A percentile compares a stretch with the other conserved stretches of the same genome.
Conservation (phyloP, 2,329 filamentous ascomycete species). For the Talaromyces marneffei region DNA sequence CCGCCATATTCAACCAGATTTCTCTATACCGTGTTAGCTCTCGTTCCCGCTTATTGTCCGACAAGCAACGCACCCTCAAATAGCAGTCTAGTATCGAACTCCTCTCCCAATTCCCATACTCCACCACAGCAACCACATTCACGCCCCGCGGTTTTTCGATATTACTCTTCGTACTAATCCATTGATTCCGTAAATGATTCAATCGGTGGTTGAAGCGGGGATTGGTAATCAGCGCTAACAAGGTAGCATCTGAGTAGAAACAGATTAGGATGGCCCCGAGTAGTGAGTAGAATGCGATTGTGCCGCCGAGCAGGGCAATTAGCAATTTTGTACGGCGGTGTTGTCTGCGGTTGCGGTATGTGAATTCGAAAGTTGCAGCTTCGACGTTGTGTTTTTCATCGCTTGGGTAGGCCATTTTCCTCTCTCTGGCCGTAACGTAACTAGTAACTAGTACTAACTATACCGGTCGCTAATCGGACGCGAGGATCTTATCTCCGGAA, state of each 20-base stretch:
- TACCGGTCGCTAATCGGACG: neutral
- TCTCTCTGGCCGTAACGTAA: too few relatives aligned
- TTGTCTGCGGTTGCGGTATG: neutral
- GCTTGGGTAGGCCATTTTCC: neutral
- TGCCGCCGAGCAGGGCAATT: slow-evolving; percentile 1
- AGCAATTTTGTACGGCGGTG: neutral
- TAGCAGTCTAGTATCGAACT: slow-evolving; percentile 40
- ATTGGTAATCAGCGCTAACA: slow-evolving; percentile 6
- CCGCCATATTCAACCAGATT: slow-evolving; percentile 38
- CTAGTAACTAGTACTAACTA: too few relatives aligned
- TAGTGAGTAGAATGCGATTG: neutral
- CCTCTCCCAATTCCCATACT: slow-evolving; percentile 29
- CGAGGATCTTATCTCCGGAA: slow-evolving; percentile 1
- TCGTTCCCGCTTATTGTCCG: too few relatives aligned
- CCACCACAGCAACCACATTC: slow-evolving; percentile 37
- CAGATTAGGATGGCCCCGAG: slow-evolving; percentile 1
- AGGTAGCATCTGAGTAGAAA: neutral
- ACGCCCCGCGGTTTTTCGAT: slow-evolving; percentile 31
- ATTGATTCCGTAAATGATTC: slow-evolving; percentile 23
- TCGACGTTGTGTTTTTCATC: neutral
- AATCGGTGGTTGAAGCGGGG: slow-evolving; percentile 18
- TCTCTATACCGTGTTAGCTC: slow-evolving; percentile 19
- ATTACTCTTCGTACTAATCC: slow-evolving; percentile 25
- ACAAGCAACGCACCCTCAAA: slow-evolving; percentile 26
- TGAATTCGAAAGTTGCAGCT: neutral